Conservation (phyloP, 306 rosid genomes). For the Rosa multiflora region DNA sequence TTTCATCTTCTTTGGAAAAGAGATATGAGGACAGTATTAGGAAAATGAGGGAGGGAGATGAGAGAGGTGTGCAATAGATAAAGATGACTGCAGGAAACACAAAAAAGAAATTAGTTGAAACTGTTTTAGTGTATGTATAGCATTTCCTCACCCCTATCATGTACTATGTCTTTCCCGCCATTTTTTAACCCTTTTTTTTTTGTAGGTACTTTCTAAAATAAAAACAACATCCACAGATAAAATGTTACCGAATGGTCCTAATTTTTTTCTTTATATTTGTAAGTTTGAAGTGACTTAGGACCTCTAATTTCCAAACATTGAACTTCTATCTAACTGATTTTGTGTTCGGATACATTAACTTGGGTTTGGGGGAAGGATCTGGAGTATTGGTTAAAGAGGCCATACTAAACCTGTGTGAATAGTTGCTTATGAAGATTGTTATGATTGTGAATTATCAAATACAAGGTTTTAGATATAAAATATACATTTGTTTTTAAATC, state of each 20-base stretch:
- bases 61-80: neutral
- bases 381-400: neutral
- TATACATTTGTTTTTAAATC: neutral
- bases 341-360: neutral
- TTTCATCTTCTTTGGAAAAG: neutral
- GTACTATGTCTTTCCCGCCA: no score
- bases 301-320: neutral
- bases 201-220: neutral
- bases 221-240: no score
- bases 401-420: neutral
- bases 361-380: neutral
- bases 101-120: no score
- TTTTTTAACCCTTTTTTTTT: neutral
- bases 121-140: no score
- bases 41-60: neutral
- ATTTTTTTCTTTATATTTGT: no score
- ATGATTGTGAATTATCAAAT: neutral
- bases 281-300: neutral
- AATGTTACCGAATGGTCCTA: neutral
- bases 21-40: neutral
- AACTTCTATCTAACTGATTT: neutral
- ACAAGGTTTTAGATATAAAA: neutral
- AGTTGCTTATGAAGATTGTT: neutral
- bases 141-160: no score
- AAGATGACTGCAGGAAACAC: neutral